Base-by-base conservation (phyloP, 2,329 filamentous ascomycete species). In the Niveomyces coronatus region DNA sequence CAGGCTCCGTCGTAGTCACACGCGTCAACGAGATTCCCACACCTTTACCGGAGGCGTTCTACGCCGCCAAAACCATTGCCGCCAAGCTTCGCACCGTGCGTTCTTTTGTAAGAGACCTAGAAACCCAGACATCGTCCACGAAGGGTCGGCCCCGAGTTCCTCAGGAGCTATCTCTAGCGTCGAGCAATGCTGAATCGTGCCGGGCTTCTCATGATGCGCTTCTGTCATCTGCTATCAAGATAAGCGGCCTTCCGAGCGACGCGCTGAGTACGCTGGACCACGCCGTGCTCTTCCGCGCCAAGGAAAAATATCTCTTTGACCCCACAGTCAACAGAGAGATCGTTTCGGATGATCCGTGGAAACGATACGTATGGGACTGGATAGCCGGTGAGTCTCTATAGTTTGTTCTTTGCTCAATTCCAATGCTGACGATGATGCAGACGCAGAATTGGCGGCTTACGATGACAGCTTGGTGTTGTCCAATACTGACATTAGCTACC, bases 301-400 rank as follows among this genome's bases (percentile, higher is more conserved):
- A 71, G 44, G 74, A 76, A 47, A 70, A 66, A 39, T 82, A 81
- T 44, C 58, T 80, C 1, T 79, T 81, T 44, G 65, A 87, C 49
- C 77, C 76, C 42, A 58, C 61, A 13, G 70, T 64, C 33, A 91
- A 91, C 50, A 71, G 72, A 44, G 60, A 68, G 5, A 71, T 88
- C n/a, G 70, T 83, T 1, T 64, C 69, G 5, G 82, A 85, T 43
- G 79, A 88, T 49, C 74, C 73, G 20, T 85, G 82, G 74, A 64
- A 89, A n/a, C 71, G 77, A 41, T 80, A 83, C 40, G 63, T 84
- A n/a, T 93, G 85, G 85, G 73, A 76, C 32, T 85, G 83, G 68
- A 67, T 88, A 33, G 68, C 73, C 42, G 76, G 82, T 77, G 51
- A 52, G 64, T 68, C 10, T 31, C 23, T 28, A 44, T 10, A 9